A percentile compares a stretch with the other conserved stretches of the same genome.
phyloP scores from a whole-genome alignment of 1,284 basidiomycete genomes.

The Trichosporon sp. region DNA sequence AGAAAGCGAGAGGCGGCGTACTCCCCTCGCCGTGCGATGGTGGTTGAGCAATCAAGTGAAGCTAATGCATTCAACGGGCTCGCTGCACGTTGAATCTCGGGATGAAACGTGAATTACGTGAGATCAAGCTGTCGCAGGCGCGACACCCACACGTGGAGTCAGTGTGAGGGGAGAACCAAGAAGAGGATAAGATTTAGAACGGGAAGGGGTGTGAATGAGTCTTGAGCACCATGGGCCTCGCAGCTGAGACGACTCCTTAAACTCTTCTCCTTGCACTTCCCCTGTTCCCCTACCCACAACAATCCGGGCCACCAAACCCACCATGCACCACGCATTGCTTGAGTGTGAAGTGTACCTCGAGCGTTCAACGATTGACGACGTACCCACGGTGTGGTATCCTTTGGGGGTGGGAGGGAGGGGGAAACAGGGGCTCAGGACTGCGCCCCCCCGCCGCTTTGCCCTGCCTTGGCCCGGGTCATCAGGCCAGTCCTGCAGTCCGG shows the following conservation, averaged over 20 bases:
- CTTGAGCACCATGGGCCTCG: not conserved
- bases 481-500: too few relatives aligned
- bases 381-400: too few relatives aligned
- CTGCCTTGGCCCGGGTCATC: not conserved
- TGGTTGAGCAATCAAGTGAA: not conserved
- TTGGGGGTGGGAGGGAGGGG: too few relatives aligned
- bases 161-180: not conserved
- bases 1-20: not conserved
- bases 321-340: too few relatives aligned
- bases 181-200: constrained; percentile 3
- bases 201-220: not conserved
- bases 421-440: too few relatives aligned
- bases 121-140: not conserved
- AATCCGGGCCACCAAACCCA: not conserved
- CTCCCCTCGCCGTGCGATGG: too few relatives aligned
- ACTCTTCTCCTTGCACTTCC: not conserved
- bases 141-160: not conserved
- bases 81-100: not conserved
- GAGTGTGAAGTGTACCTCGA: too few relatives aligned
- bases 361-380: too few relatives aligned
- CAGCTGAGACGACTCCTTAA: constrained; percentile 3
- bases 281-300: not conserved
- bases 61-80: not conserved
- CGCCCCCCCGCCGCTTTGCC: not conserved
- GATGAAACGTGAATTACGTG: constrained; percentile 5